Conservation (phyloP, 371 early-diverging fungal genomes). For the Rhizopus microsporus region DNA sequence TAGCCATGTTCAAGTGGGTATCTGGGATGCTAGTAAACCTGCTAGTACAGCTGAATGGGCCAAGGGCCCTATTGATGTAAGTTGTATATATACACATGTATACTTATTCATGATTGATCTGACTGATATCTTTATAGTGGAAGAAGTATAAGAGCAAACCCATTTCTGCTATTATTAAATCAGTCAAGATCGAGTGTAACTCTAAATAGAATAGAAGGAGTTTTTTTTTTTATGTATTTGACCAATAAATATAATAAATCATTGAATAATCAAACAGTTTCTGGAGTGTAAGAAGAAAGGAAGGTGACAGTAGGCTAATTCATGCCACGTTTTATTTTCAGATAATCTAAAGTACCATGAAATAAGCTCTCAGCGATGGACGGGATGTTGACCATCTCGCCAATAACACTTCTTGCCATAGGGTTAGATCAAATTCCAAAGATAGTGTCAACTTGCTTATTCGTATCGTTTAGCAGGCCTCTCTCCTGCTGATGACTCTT, state of each 20-base stretch:
- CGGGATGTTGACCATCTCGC: too few species aligned
- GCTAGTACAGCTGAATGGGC: slow-evolving; percentile 48
- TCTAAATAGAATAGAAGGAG: slow-evolving; percentile 10
- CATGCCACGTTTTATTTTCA: too few species aligned
- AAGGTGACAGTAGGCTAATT: too few species aligned
- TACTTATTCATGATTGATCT: not conserved
- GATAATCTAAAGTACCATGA: too few species aligned
- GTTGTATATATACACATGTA: not conserved
- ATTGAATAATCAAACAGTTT: too few species aligned
- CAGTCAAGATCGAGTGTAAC: slow-evolving; percentile 19
- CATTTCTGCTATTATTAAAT: slow-evolving; percentile 13
- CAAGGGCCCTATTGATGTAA: slow-evolving; percentile 45
- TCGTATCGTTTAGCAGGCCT: not conserved
- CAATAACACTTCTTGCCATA: too few species aligned
- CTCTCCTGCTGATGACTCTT: not conserved
- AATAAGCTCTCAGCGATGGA: too few species aligned
- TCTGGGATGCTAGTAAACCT: slow-evolving; percentile 57
- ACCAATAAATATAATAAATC: too few species aligned
- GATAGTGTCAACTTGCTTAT: too few species aligned
- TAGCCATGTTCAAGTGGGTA: slow-evolving; percentile 47
- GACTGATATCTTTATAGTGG: slow-evolving; percentile 11
- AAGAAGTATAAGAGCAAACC: not conserved
- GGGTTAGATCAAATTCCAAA: too few species aligned
- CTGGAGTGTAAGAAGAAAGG: too few species aligned
- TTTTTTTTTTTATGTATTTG: too few species aligned